A percentile compares a stretch with the other conserved stretches of the same genome.
Evolutionary conservation across 345 rosid genomes (phyloP).

Genomic region (Pistacia integerrima): DNA sequence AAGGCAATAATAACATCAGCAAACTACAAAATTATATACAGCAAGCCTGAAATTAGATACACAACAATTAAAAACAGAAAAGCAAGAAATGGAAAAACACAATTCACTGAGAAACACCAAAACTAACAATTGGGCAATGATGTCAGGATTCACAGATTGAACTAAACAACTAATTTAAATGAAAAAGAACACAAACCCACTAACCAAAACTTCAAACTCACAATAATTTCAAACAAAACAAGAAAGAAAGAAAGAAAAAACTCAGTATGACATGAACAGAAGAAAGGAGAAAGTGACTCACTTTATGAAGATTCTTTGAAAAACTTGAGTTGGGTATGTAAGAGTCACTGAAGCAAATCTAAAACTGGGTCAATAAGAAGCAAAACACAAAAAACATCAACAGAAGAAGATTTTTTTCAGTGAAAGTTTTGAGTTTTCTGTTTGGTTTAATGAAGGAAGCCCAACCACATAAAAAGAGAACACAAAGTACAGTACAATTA

Average conservation of each 20-base stretch:
- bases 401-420: conserved; percentile 22
- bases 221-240: conserved; percentile 6
- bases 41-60: conserved; percentile 7
- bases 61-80: conserved; percentile 7
- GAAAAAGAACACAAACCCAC: conserved; percentile 27
- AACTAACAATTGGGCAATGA: not conserved
- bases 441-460: conserved; percentile 18
- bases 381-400: not conserved
- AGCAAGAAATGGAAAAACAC: not conserved
- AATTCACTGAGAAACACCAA: conserved; percentile 1
- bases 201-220: conserved; percentile 29
- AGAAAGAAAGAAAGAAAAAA: not conserved
- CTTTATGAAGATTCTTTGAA: conserved; percentile 34
- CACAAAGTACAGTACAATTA: not conserved
- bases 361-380: conserved; percentile 17
- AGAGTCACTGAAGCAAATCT: conserved; percentile 24
- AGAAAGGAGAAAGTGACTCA: conserved; percentile 31
- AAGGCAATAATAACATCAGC: conserved; percentile 14
- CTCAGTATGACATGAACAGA: not conserved
- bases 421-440: conserved; percentile 26
- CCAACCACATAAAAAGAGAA: conserved; percentile 18
- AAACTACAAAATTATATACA: not conserved
- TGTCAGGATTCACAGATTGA: conserved; percentile 21
- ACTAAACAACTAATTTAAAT: conserved; percentile 19
- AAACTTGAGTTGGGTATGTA: conserved; percentile 28